Percentiles rank a stretch among this genome's conserved stretches.
phyloP scores from a whole-genome alignment of 441 rosid genomes.

The Mallotus japonicus region DNA sequence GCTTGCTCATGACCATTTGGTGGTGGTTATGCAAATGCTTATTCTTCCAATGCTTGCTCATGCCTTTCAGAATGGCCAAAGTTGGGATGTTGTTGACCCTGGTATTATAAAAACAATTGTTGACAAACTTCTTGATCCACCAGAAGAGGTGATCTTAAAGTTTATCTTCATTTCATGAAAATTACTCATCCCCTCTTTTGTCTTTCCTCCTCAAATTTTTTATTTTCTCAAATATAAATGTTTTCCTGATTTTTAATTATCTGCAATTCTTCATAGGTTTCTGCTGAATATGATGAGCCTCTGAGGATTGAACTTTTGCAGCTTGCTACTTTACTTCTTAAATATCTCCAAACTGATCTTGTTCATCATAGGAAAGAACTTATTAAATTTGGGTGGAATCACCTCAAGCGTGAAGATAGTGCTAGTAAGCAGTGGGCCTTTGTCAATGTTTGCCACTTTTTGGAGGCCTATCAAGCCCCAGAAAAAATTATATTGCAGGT shows the following conservation, averaged over 20 bases:
- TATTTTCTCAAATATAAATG: slow-evolving; percentile 6
- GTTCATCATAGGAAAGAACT: slow-evolving; percentile 98
- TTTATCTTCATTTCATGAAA: slow-evolving; percentile 9
- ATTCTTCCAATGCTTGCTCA: slow-evolving; percentile 97
- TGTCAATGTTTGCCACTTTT: slow-evolving; percentile 98
- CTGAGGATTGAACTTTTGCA: slow-evolving; percentile 99
- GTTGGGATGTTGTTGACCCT: slow-evolving; percentile 95
- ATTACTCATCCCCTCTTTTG: background rate
- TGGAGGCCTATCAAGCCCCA: slow-evolving; percentile 99
- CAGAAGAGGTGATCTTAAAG: slow-evolving; percentile 74
- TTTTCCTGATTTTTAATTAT: slow-evolving; percentile 24
- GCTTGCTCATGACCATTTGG: slow-evolving; percentile 89
- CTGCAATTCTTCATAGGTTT: slow-evolving; percentile 50
- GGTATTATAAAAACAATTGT: slow-evolving; percentile 83
- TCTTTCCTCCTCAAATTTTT: background rate
- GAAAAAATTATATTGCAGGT: slow-evolving; percentile 99
- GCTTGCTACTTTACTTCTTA: slow-evolving; percentile 95
- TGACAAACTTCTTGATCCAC: slow-evolving; percentile 99
- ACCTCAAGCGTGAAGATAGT: slow-evolving; percentile 99
- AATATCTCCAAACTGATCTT: slow-evolving; percentile 93
- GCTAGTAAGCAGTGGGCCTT: slow-evolving; percentile 99
- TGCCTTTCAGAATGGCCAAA: slow-evolving; percentile 86
- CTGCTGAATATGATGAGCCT: slow-evolving; percentile 98
- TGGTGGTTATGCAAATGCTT: slow-evolving; percentile 97
- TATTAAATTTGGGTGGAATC: slow-evolving; percentile 99